Base-by-base conservation (phyloP, 495 filamentous ascomycete species). In the Aspergillus panamensis region DNA sequence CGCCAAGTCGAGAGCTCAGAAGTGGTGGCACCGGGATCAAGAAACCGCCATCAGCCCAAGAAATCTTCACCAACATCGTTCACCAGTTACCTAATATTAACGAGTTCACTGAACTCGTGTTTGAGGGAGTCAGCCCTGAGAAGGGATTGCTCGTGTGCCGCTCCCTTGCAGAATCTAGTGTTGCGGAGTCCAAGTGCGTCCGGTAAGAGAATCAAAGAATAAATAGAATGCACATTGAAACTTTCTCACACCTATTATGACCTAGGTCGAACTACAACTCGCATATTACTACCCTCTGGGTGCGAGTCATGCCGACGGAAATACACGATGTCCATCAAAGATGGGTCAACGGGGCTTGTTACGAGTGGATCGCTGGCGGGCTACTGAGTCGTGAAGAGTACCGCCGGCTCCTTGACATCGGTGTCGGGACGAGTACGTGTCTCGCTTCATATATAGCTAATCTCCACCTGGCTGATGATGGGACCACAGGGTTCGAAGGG, bases 251-350 rank as follows among this genome's bases (percentile, higher is more conserved):
- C 32, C 35, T 44, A 44, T 17, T 17, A 19, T 17, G 16, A 35
- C 12, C 10, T 35, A 51, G 51, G 6, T 14, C 29, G 8, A 51
- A 43, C 16, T 57, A 39, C 16, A 55, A 47, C 8, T 57, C 47
- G 10, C 3, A 30, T 4, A 43, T 33, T 9, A 1, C 5, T 39
- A 51, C 19, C 9, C 33, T 51, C 3, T 54, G 51, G 51, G 9
- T 54, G 3, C 5, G 51, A 4, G 20, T 54, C 0, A 54, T 54
- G 51, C 51, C 51, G 0, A 54, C 51, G 5, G 17, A 43, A 6
- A 32, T 54, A 6, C 51, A 54, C 19, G 51, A 43, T 43, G 51
- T 54, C 14, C 51, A 54, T 20, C 51, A 54, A 20, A 54, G 51
- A 30, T 54, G 51, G 51, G 12, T 54, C 6, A 31, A 3, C 17